phyloP scores from a whole-genome alignment of 495 filamentous ascomycete genomes.

The Daldinia vernicosa region DNA sequence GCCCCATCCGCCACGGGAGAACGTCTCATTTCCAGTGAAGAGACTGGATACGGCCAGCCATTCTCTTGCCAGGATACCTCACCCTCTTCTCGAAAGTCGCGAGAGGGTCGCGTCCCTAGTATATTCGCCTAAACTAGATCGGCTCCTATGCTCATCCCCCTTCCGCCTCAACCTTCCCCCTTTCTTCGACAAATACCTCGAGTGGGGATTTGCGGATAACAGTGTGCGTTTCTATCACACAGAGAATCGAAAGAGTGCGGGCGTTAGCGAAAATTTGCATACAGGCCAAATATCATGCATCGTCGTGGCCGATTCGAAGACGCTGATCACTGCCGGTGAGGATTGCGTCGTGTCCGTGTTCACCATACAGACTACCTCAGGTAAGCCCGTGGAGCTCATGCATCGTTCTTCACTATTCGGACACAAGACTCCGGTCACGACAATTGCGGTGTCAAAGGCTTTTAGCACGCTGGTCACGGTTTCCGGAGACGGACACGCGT shows the following conservation, averaged over 20 bases:
- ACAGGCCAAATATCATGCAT: constrained; percentile 84
- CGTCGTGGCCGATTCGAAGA: constrained; percentile 86
- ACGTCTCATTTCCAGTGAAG: constrained; percentile 64
- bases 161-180: constrained; percentile 89
- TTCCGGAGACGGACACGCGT: constrained; percentile 79
- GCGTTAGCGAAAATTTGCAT: constrained; percentile 92
- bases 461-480: constrained; percentile 88
- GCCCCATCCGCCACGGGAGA: constrained; percentile 77
- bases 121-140: constrained; percentile 81
- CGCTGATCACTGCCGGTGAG: constrained; percentile 86
- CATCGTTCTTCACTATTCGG: constrained; percentile 87
- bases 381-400: constrained; percentile 79
- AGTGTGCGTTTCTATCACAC: constrained; percentile 88
- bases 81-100: constrained; percentile 80
- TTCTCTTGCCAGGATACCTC: constrained; percentile 79
- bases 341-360: constrained; percentile 92
- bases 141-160: constrained; percentile 82
- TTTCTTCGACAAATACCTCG: constrained; percentile 85
- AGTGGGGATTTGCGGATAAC: constrained; percentile 96
- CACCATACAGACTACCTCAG: constrained; percentile 63
- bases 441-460: constrained; percentile 82
- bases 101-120: constrained; percentile 82
- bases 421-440: constrained; percentile 81
- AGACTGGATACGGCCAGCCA: constrained; percentile 82
- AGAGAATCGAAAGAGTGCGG: constrained; percentile 73